Conservation (phyloP, 1,139 yeast genomes). For the Debaryomyces subglobosus region DNA sequence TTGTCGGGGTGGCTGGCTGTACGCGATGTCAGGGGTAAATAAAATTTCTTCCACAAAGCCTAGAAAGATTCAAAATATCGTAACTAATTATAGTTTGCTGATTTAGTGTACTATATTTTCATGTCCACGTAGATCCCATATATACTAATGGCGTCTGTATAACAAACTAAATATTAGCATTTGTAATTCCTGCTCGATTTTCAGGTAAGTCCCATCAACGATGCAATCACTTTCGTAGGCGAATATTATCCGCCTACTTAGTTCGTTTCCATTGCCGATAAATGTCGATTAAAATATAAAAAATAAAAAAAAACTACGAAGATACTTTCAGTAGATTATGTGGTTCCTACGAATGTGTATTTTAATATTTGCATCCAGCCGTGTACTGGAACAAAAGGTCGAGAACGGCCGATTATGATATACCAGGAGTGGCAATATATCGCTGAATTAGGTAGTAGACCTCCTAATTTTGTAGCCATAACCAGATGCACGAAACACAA, state of each 20-base stretch:
- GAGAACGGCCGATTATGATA: neutral
- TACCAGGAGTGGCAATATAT: neutral
- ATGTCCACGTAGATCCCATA: neutral
- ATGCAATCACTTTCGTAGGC: neutral
- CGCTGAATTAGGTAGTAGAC: neutral
- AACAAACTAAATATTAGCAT: neutral
- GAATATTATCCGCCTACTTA: neutral
- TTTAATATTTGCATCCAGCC: neutral
- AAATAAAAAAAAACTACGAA: neutral
- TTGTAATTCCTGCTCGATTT: neutral
- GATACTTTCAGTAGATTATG: neutral
- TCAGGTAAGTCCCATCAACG: neutral
- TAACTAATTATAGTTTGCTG: neutral
- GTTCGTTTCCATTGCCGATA: neutral
- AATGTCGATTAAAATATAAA: neutral
- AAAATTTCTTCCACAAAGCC: neutral
- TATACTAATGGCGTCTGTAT: neutral
- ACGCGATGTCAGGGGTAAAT: slow-evolving; percentile 1
- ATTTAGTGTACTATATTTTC: neutral
- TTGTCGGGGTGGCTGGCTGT: neutral
- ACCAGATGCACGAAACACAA: neutral
- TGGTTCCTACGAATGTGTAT: neutral
- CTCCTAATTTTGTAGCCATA: neutral
- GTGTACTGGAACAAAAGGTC: neutral
- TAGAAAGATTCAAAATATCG: neutral